These are phyloP conservation scores for Striga hermonthica DNA, from an alignment of 305 asterid species.

Conservation along the genomic window DNA sequence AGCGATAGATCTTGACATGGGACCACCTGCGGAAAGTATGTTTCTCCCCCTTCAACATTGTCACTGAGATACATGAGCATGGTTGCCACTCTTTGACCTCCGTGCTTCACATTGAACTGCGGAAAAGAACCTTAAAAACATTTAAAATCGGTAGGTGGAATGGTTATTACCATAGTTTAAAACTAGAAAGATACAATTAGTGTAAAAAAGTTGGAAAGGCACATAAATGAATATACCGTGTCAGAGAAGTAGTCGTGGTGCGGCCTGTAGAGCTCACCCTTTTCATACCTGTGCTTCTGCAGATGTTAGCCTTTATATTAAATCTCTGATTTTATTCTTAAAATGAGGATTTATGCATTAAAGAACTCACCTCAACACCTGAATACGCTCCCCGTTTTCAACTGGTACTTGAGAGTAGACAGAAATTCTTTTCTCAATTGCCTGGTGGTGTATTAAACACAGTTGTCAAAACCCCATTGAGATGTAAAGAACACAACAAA, in stretches of 20 bases:
- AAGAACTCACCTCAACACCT: slow-evolving; percentile 64
- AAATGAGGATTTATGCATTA: slow-evolving; percentile 21
- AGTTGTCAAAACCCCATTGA: slow-evolving; percentile 24
- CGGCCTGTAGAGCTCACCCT: slow-evolving; percentile 69
- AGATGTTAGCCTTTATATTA: slow-evolving; percentile 66
- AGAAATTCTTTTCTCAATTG: slow-evolving; percentile 84
- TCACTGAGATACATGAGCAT: slow-evolving; percentile 88
- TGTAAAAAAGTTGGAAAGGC: slow-evolving; percentile 19
- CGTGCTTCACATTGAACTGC: slow-evolving; percentile 77
- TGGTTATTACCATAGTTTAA: slow-evolving; percentile 25
- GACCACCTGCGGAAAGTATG: slow-evolving; percentile 73
- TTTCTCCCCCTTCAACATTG: slow-evolving; percentile 91
- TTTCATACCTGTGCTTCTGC: slow-evolving; percentile 89
- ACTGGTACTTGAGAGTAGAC: slow-evolving; percentile 80
- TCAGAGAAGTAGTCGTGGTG: slow-evolving; percentile 91
- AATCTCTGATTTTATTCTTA: slow-evolving; percentile 25
- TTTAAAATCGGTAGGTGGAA: not conserved
- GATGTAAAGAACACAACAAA: slow-evolving; percentile 2
- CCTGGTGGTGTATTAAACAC: slow-evolving; percentile 44
- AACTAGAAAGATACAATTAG: slow-evolving; percentile 20
- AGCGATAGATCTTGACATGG: slow-evolving; percentile 24
- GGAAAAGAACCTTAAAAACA: slow-evolving; percentile 18
- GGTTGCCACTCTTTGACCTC: slow-evolving; percentile 94
- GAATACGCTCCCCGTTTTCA: slow-evolving; percentile 90
- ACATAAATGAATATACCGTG: slow-evolving; percentile 44